Base-by-base conservation (phyloP, 345 rosid genomes). In the Gossypium sturtianum region DNA sequence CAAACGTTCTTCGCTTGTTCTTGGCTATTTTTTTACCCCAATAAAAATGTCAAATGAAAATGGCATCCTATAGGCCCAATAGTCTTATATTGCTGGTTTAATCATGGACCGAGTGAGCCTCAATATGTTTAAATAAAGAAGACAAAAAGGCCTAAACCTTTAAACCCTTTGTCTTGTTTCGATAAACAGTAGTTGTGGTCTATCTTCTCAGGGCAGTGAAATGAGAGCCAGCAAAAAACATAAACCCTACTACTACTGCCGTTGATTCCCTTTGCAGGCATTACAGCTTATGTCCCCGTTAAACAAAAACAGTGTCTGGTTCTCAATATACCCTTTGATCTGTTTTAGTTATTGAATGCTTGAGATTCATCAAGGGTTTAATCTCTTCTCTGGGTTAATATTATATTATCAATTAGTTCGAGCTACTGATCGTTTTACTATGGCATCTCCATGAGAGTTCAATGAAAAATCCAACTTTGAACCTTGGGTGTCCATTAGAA, bases 391-490 rank as follows among this genome's bases (percentile, higher is more conserved):
- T 16, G 57, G 77, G 20, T 54, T 66, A 53, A 44, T 20, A 22
- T 3, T 23, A 10, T 54, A 9, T 29, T 75, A 25, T 23, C 47
- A 11, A 27, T 19, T 48, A 19, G 34, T 43, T 25, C 56, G 27
- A 71, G 47, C 5, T 54, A 49, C 48, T 11, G 38, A 27, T 72
- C 38, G 34, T 47, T 59, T 59, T 65, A 74, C 75, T 72, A 77
- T 82, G 86, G 66, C 61, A 66, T 72, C 78, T 59, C 63, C 83
- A 76, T 83, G 89, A 54, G 79, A 68, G 82, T 43, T 71, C 66
- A 20, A 63, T 71, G 58, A 62, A 72, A 53, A 38, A 41, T 66
- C 73, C 66, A 61, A 29, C 27, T 73, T 75, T 61, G 64, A 62
- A 47, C 57, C 77, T 73, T 69, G 65, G 20, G 66, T 66, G 25